Conservation (phyloP, 2,329 filamentous ascomycete genomes). For the Alternaria gansuensis region DNA sequence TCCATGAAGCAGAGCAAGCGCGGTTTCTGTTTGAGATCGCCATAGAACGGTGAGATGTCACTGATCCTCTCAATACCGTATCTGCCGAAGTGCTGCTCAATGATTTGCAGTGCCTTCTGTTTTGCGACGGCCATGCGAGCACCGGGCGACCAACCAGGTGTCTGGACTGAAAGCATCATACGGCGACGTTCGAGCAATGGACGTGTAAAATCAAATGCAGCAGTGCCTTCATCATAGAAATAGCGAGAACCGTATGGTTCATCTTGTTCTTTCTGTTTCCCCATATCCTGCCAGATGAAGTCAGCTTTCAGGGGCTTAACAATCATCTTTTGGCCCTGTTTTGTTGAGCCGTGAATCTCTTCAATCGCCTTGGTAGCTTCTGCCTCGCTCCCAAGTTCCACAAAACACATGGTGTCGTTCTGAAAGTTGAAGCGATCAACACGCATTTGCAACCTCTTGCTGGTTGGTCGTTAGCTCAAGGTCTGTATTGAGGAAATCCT, state of each 20-base stretch:
- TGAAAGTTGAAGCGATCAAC: constrained; percentile 36
- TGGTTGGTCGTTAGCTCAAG: constrained; percentile 13
- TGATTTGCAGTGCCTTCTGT: constrained; percentile 8
- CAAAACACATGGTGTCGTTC: constrained; percentile 21
- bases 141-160: constrained; percentile 30
- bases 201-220: constrained; percentile 21
- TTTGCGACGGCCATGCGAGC: constrained; percentile 3
- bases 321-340: constrained; percentile 2
- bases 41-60: constrained; percentile 16
- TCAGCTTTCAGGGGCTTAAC: constrained; percentile 16
- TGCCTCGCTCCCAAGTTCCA: constrained; percentile 29
- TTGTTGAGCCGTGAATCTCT: constrained; percentile 12
- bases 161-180: constrained; percentile 25
- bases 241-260: neutral
- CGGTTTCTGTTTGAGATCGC: constrained; percentile 14
- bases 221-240: constrained; percentile 22
- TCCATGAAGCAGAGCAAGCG: constrained; percentile 34
- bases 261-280: neutral
- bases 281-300: constrained; percentile 20
- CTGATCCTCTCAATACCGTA: constrained; percentile 34
- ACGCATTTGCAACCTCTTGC: constrained; percentile 29
- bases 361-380: constrained; percentile 28
- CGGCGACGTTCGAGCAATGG: constrained; percentile 36
- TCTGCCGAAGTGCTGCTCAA: constrained; percentile 23
- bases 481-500: constrained; percentile 4